phyloP scores from a whole-genome alignment of 2,329 filamentous ascomycete species.

The Talaromyces sp. region DNA sequence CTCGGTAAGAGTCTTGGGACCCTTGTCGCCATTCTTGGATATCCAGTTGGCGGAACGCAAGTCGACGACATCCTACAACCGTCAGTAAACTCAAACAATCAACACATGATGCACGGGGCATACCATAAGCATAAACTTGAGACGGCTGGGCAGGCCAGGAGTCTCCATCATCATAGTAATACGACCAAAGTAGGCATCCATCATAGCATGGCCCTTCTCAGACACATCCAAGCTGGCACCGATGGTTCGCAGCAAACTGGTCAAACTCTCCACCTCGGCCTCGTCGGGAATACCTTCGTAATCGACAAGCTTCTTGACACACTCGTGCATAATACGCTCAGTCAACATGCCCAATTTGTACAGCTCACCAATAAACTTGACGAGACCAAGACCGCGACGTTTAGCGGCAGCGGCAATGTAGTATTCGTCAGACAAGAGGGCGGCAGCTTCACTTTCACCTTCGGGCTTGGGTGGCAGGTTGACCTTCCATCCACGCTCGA shows the following conservation, averaged over 20 bases:
- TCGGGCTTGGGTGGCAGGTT: conserved; percentile 78
- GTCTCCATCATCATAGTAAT: conserved; percentile 79
- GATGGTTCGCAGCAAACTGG: conserved; percentile 87
- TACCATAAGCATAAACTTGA: conserved; percentile 91
- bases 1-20: conserved; percentile 92
- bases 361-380: conserved; percentile 98
- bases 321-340: conserved; percentile 99
- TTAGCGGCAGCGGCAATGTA: conserved; percentile 92
- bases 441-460: conserved; percentile 67
- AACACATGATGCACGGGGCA: conserved; percentile 19
- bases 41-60: conserved; percentile 73
- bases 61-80: conserved; percentile 70
- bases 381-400: conserved; percentile 91
- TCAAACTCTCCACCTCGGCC: conserved; percentile 92
- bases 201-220: conserved; percentile 79
- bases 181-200: conserved; percentile 90
- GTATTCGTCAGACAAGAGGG: conserved; percentile 92
- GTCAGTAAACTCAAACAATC: not conserved
- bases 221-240: conserved; percentile 79
- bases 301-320: conserved; percentile 94
- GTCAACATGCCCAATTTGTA: conserved; percentile 99
- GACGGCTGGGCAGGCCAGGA: conserved; percentile 76
- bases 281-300: conserved; percentile 92
- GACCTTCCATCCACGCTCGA: conserved; percentile 94
- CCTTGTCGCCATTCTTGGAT: conserved; percentile 87